A percentile compares a stretch with the other conserved stretches of the same genome.
Conservation (phyloP, 1,284 basidiomycete genomes). For the Sutorius eximius region DNA sequence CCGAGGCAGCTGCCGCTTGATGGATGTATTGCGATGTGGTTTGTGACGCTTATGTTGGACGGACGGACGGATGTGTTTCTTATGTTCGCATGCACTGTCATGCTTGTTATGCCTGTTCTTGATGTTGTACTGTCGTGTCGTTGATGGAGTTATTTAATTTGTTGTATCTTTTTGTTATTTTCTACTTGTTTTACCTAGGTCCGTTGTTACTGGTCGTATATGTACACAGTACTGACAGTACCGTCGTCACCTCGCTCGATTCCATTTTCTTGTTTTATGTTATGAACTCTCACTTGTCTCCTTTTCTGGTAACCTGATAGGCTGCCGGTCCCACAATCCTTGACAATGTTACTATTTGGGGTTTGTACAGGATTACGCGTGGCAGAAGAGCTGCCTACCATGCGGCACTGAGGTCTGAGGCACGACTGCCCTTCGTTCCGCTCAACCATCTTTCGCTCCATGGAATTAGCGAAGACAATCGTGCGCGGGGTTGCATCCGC, state of each 20-base stretch:
- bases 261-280: background rate
- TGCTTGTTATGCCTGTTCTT: background rate
- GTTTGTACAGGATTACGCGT: too few relatives aligned
- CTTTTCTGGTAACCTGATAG: background rate
- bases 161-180: background rate
- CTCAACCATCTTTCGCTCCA: background rate
- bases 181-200: background rate
- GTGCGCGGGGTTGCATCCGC: background rate
- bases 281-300: background rate
- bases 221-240: background rate
- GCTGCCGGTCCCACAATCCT: too few relatives aligned
- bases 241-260: background rate
- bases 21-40: background rate
- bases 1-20: slow-evolving; percentile 18
- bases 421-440: background rate
- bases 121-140: background rate
- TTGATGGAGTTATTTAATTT: background rate
- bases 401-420: too few relatives aligned
- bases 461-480: background rate
- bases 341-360: too few relatives aligned
- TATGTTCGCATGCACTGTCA: slow-evolving; percentile 1
- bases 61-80: background rate
- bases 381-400: too few relatives aligned
- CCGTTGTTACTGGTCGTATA: background rate
- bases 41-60: background rate